A percentile compares a stretch with the other conserved stretches of the same genome.
Conservation (phyloP, 352 stramenopile species). For the Globisporangium okanoganense region DNA sequence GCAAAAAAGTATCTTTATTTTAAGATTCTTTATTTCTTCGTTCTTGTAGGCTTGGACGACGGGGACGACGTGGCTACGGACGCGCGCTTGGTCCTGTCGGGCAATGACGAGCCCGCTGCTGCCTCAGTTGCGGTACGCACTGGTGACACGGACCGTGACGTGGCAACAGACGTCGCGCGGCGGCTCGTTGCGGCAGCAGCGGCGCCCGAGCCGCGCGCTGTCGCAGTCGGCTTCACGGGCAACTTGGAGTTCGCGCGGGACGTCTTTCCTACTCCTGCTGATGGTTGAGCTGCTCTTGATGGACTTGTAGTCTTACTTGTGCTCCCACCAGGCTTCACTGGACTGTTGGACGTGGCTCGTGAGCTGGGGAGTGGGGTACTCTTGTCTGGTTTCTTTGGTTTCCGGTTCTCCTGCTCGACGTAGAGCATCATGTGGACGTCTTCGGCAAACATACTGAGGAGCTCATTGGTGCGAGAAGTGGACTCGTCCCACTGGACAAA, state of each 20-base stretch:
- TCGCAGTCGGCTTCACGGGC: slow-evolving; percentile 6
- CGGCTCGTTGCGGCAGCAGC: slow-evolving; percentile 8
- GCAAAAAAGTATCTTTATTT: neutral
- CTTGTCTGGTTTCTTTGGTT: slow-evolving; percentile 37
- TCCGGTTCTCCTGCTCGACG: slow-evolving; percentile 56
- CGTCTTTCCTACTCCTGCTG: neutral
- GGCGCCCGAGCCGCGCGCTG: slow-evolving; percentile 10
- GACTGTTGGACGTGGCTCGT: neutral
- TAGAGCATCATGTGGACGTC: slow-evolving; percentile 52
- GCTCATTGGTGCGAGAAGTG: slow-evolving; percentile 44
- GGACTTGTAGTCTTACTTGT: slow-evolving; percentile 3
- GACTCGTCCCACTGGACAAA: slow-evolving; percentile 51
- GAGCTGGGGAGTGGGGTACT: neutral
- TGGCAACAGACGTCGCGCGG: slow-evolving; percentile 4
- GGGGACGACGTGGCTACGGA: slow-evolving; percentile 1
- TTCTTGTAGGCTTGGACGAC: neutral
- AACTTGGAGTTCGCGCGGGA: slow-evolving; percentile 2
- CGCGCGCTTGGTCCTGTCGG: slow-evolving; percentile 9
- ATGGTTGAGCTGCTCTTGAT: slow-evolving; percentile 4
- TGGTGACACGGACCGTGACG: neutral
- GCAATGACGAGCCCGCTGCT: neutral
- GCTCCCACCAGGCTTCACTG: slow-evolving; percentile 12
- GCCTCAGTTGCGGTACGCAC: neutral
- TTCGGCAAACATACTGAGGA: slow-evolving; percentile 57
- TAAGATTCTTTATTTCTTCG: slow-evolving; percentile 1